Evolutionary conservation across 2,329 filamentous ascomycete genomes (phyloP).

Genomic region (Amauroascus niger): DNA sequence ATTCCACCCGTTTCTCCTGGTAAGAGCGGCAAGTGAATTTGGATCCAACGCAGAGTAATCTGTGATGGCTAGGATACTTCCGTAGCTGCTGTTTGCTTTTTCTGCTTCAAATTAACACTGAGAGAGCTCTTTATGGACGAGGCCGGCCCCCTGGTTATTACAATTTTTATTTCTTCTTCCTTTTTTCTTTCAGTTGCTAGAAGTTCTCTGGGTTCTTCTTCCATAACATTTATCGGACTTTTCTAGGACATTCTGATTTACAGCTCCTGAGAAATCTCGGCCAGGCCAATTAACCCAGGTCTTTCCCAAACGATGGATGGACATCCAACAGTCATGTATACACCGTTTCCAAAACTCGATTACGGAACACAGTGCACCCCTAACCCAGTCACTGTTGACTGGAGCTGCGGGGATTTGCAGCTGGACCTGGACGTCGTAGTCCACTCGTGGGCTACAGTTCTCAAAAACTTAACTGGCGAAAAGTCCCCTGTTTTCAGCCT

Average conservation of each 20-base stretch:
- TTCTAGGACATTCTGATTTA: background rate
- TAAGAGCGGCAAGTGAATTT: background rate
- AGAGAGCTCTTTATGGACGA: background rate
- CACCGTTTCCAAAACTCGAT: slow-evolving; percentile 17
- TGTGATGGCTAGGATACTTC: background rate
- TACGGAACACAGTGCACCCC: slow-evolving; percentile 13
- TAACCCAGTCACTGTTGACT: slow-evolving; percentile 3
- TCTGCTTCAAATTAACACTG: background rate
- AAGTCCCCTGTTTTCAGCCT: slow-evolving; percentile 27
- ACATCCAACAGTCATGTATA: slow-evolving; percentile 10
- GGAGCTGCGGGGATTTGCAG: slow-evolving; percentile 7
- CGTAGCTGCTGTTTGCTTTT: background rate
- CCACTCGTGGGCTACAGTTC: slow-evolving; percentile 25
- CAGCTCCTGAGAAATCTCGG: background rate
- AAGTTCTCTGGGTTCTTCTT: background rate
- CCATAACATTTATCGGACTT: background rate
- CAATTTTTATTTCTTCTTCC: background rate
- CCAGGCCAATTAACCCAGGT: background rate
- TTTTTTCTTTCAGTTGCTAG: background rate
- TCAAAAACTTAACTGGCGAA: slow-evolving; percentile 27
- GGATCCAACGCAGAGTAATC: background rate
- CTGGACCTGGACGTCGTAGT: slow-evolving; percentile 11
- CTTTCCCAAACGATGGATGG: background rate
- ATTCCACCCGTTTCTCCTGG: background rate
- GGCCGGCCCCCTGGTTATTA: background rate